Percentiles rank a stretch among this genome's conserved stretches.
Evolutionary conservation across 495 filamentous ascomycete genomes (phyloP).

Genomic region (Xylaria sp.): DNA sequence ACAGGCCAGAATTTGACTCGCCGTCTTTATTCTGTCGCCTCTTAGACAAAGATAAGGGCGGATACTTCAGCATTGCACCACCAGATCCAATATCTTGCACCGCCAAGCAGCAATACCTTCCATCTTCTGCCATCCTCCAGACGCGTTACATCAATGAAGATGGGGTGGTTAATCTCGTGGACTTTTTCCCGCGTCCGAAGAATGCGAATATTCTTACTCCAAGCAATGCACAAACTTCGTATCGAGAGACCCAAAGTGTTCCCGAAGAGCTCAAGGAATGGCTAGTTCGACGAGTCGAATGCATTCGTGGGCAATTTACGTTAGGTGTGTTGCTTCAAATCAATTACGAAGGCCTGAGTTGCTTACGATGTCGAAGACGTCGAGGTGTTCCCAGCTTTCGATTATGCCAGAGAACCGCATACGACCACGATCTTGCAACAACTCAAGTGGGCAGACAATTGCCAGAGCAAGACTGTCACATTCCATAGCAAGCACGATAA

Average conservation of each 20-base stretch:
- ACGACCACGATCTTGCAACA: conserved; percentile 55
- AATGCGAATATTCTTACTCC: conserved; percentile 49
- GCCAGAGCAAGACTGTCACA: conserved; percentile 64
- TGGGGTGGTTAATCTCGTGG: conserved; percentile 71
- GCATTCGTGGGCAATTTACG: conserved; percentile 66
- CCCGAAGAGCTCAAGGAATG: conserved; percentile 64
- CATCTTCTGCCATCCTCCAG: conserved; percentile 73
- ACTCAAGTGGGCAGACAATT: conserved; percentile 40
- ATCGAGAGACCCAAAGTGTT: conserved; percentile 57
- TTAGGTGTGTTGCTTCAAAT: conserved; percentile 45
- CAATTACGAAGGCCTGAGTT: background rate
- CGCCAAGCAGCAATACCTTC: conserved; percentile 73
- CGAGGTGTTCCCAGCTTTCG: conserved; percentile 73
- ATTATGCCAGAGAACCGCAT: conserved; percentile 68
- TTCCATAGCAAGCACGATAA: conserved; percentile 64
- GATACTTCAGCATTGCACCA: conserved; percentile 69
- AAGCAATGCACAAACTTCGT: conserved; percentile 53
- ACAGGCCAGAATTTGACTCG: conserved; percentile 71
- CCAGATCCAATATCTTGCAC: conserved; percentile 54
- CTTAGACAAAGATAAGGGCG: conserved; percentile 73
- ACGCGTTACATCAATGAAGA: conserved; percentile 74
- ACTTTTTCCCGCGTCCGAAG: conserved; percentile 74
- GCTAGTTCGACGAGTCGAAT: conserved; percentile 72
- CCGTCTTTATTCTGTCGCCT: conserved; percentile 71
- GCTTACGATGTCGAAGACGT: conserved; percentile 48